These are phyloP conservation scores for Saccharomyces hybrid DNA, from an alignment of 1,139 yeast genomes.

Conservation along the genomic window DNA sequence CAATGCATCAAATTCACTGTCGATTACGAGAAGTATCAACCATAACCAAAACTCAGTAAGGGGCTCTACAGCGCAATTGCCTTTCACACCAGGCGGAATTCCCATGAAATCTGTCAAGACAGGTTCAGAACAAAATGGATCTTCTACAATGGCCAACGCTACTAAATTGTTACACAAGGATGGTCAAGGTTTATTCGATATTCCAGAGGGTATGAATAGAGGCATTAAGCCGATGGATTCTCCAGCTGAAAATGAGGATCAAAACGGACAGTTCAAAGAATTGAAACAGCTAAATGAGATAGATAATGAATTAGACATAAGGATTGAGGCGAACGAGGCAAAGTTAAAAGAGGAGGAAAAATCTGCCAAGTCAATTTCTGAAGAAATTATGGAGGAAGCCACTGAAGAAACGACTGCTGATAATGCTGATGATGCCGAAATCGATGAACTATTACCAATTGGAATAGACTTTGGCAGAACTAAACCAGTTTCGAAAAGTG, in stretches of 20 bases:
- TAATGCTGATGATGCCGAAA: constrained; percentile 32
- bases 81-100: constrained; percentile 92
- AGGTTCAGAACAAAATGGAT: constrained; percentile 5
- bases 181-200: constrained; percentile 64
- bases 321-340: constrained; percentile 23
- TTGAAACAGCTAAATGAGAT: constrained; percentile 21
- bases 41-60: constrained; percentile 53
- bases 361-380: constrained; percentile 22
- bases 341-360: constrained; percentile 27
- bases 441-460: constrained; percentile 72
- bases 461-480: constrained; percentile 45
- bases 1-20: constrained; percentile 59
- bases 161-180: constrained; percentile 55
- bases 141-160: constrained; percentile 17
- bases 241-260: constrained; percentile 8
- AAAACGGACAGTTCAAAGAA: constrained; percentile 16
- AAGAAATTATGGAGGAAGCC: constrained; percentile 7
- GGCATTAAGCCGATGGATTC: constrained; percentile 43
- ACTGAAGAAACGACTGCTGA: constrained; percentile 1
- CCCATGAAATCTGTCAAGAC: constrained; percentile 31
- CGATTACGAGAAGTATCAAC: constrained; percentile 61
- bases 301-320: constrained; percentile 25
- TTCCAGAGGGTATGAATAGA: constrained; percentile 74
- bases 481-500: constrained; percentile 30
- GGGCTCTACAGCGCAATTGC: constrained; percentile 71